Base-by-base conservation (phyloP, 306 rosid genomes). In the Ammopiptanthus mongolicus region DNA sequence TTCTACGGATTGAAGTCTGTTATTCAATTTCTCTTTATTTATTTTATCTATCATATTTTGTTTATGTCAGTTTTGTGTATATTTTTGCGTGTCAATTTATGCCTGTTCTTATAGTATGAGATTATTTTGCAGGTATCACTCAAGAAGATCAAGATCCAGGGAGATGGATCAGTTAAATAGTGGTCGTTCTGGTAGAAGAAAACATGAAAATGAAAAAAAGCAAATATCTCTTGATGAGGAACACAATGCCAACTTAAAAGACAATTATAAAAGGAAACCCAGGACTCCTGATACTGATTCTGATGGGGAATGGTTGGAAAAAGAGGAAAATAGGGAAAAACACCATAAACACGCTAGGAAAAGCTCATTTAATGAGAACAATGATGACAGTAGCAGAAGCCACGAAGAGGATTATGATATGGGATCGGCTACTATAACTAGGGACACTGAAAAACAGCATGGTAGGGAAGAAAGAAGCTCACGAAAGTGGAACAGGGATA, bases 101-200 rank as follows among this genome's bases (percentile, higher is more conserved):
- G 65, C 64, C 58, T 21, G 79, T 74, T 51, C 76, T 74, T 33
- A 50, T 31, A 22, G 34, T 61, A 25, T 61, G 22, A 36, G 58
- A 55, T 50, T 85, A 59, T 63, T 69, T 82, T 81, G 41, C 74
- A 89, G 96, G 83, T 59, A 80, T 65, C 72, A 28, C 74, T 77
- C 85, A 6, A 81, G 86, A 78, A 87, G 93, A 81, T 84, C 93
- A 34, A 83, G 86, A 78, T 88, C 91, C 51, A 78, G 77, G 81
- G 92, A 87, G 74, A 66, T 37, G 55, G 84, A 77, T 77, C 80
- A 50, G 61, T 73, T 74, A 42, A 78, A 42, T 75, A 59, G 44
- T 56, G 50, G 76, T 80, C 28, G 58, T 65, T 86, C 77, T 59
- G 62, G 80, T 31, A 83, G 89, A 84, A 91, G 86, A 62, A 84